phyloP scores from a whole-genome alignment of 176 grass and related monocot genomes.

The Avena eriantha region DNA sequence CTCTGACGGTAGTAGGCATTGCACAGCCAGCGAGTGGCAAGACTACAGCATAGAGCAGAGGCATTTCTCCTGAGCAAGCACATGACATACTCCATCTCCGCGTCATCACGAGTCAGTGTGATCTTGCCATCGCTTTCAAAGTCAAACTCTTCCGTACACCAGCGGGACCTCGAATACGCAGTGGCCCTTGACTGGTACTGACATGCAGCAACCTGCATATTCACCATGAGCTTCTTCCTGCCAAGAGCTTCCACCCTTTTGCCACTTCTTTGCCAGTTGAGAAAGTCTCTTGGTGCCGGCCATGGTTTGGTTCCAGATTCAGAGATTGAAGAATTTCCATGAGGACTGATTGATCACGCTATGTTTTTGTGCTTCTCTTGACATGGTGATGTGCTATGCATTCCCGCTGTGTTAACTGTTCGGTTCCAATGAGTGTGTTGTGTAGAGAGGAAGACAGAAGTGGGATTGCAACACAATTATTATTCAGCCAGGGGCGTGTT shows the following conservation, averaged over 20 bases:
- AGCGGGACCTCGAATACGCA: slow-evolving; percentile 59
- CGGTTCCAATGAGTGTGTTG: too few species aligned
- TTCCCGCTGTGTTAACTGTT: too few species aligned
- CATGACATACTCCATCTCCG: slow-evolving; percentile 1
- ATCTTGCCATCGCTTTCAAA: slow-evolving; percentile 18
- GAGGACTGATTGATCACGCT: too few species aligned
- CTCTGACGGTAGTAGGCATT: background rate
- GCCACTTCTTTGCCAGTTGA: slow-evolving; percentile 44
- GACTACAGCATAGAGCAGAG: background rate
- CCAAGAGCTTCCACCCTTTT: slow-evolving; percentile 17
- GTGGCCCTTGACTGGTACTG: slow-evolving; percentile 45
- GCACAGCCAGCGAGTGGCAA: background rate
- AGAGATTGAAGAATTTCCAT: too few species aligned
- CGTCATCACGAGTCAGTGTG: background rate
- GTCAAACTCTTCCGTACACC: slow-evolving; percentile 56
- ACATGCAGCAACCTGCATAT: slow-evolving; percentile 16
- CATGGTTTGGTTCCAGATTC: background rate
- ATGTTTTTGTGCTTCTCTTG: too few species aligned
- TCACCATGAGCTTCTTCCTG: slow-evolving; percentile 38
- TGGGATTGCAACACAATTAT: too few species aligned
- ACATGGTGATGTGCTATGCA: too few species aligned
- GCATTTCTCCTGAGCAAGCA: background rate
- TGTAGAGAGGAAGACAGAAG: too few species aligned
- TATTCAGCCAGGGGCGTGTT: too few species aligned
- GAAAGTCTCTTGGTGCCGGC: slow-evolving; percentile 23